Evolutionary conservation across 139 green algal genomes (phyloP), one percentile per base, ranked within the genome.

Genomic region (Ostreobium quekettii): DNA sequence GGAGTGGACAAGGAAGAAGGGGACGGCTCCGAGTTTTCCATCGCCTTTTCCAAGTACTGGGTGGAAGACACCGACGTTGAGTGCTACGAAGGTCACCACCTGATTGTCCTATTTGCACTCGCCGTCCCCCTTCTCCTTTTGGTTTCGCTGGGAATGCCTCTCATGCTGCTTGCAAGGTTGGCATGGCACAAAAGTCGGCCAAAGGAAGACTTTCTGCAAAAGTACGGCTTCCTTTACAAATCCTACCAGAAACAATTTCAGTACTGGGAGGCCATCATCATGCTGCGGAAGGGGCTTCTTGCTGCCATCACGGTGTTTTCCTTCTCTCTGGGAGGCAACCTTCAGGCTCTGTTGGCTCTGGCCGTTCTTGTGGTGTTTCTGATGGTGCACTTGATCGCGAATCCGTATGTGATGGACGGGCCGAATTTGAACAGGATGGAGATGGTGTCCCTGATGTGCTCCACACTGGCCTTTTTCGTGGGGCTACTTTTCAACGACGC

Each of bases 191-290:
- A 29, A 19, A 68, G 53, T 29, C 35, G 36, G 19, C 37, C 49
- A 56, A 53, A 68, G 7, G 35, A 8, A 29, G 38, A 36, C 30
- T 30, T 68, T 24, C 35, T 31, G 19, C 30, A 53, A 36, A 56
- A 35, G n/a, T 15, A 35, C 11, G 61, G 61, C 11, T 68, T 68
- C 35, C 35, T 68, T 24, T 68, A 68, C 36, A 15, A 38, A 5
- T 15, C 61, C 36, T 68, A 68, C 36, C 4, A 53, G 36, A 53
- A 8, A 19, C 11, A 56, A 11, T 56, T 28, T 5, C 22, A 57
- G 8, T 68, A 38, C 26, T 68, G 61, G 61, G 61, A 68, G 42
- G 36, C 36, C 7, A n/a, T 68, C 8, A 68, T 68, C 36, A 57
- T 68, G 36, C 15, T 53, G 6, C 30, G 61, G 36, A 68, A 68